Percentiles rank a stretch among this genome's conserved stretches.
These are phyloP conservation scores for Cercospora sojina DNA, from an alignment of 2,329 filamentous ascomycete species.

Conservation along the genomic window DNA sequence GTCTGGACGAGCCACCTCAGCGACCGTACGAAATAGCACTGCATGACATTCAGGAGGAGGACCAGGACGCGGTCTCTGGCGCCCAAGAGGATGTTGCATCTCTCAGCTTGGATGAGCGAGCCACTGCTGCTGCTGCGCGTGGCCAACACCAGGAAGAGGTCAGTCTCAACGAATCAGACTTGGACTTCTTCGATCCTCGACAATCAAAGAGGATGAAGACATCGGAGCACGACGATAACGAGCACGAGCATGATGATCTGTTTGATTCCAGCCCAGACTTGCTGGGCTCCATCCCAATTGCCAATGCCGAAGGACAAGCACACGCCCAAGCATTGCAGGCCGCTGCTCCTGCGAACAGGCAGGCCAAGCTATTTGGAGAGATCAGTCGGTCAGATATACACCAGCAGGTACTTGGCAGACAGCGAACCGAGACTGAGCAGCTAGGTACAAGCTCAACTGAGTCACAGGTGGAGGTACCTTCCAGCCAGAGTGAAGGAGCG, in stretches of 20 bases:
- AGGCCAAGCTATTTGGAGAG: slow-evolving; percentile 58
- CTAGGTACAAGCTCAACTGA: slow-evolving; percentile 6
- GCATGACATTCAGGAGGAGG: slow-evolving; percentile 55
- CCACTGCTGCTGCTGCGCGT: slow-evolving; percentile 12
- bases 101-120: slow-evolving; percentile 58
- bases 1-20: slow-evolving; percentile 25
- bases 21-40: slow-evolving; percentile 33
- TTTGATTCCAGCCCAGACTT: slow-evolving; percentile 41
- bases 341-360: slow-evolving; percentile 17
- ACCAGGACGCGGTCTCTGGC: slow-evolving; percentile 50
- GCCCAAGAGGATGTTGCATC: slow-evolving; percentile 60
- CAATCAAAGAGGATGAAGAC: slow-evolving; percentile 49
- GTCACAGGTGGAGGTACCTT: neutral
- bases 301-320: slow-evolving; percentile 17
- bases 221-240: slow-evolving; percentile 38
- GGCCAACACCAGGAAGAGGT: slow-evolving; percentile 32
- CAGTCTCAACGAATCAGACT: slow-evolving; percentile 40
- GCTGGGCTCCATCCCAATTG: slow-evolving; percentile 38
- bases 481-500: neutral
- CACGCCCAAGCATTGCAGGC: slow-evolving; percentile 18
- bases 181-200: slow-evolving; percentile 41
- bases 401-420: slow-evolving; percentile 44
- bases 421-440: slow-evolving; percentile 2
- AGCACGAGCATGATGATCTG: slow-evolving; percentile 33
- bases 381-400: slow-evolving; percentile 56